Evolutionary conservation across 495 filamentous ascomycete genomes (phyloP), one percentile per base, ranked within the genome.

Genomic region (Aspergillus egyptiacus): DNA sequence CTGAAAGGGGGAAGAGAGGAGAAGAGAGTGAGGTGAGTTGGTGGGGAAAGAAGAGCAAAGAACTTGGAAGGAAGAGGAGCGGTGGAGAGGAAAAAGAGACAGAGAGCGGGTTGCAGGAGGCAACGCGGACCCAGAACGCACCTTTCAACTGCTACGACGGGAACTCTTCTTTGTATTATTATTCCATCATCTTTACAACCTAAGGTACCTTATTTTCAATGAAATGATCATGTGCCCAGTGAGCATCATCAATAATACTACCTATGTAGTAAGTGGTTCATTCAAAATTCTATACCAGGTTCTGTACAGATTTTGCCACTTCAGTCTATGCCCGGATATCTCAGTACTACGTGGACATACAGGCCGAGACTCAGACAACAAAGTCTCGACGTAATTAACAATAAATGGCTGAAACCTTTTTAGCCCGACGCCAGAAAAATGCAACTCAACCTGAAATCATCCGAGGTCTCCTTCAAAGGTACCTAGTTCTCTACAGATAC

Each of bases 401-500:
- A 50, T 24, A 14, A 50, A 45, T 33, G 42, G 52, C 42, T 49
- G 48, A 50, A 50, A 42, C 48, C 50, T 51, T 56, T 52, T 42
- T 51, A 50, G 27, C 45, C 54, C 37, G 52, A 61, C 58, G 52
- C 58, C 58, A 55, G 58, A 39, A 35, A 53, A 54, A 61, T 61
- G 58, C 54, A 40, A 54, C 37, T 50, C 34, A 43, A 50, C 39
- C 41, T n/a, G n/a, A 30, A 38, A 25, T 43, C 31, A 43, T 43
- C 40, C 15, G 27, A 31, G 32, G 30, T 17, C 17, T 9, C 23
- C 32, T n/a, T 10, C 14, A 24, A 5, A 31, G 10, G 24, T 19
- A 13, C 4, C 6, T 19, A 34, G 31, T 36, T 33, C 1, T 49
- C 33, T 55, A 96, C 64, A 96, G 71, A 62, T 96, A 96, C 57